phyloP scores from a whole-genome alignment of 768 basidiomycete species.

The Auriscalpium orientale region DNA sequence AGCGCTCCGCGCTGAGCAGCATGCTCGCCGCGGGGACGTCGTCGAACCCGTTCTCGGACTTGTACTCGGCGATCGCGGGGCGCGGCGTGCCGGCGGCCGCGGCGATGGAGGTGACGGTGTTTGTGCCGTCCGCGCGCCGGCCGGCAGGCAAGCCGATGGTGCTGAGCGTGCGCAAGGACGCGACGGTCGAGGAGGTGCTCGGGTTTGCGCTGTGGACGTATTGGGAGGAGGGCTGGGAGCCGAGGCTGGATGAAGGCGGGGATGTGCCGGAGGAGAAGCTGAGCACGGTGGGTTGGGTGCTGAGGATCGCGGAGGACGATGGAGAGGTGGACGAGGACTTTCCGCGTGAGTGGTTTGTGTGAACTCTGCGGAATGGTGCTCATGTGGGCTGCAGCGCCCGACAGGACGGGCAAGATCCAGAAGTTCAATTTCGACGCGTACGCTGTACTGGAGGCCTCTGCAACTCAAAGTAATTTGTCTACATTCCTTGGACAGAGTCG shows the following conservation, averaged over 20 bases:
- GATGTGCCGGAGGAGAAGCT: slow-evolving; percentile 54
- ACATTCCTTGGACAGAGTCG: not conserved
- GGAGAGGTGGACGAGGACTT: slow-evolving; percentile 99
- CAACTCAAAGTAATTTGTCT: slow-evolving; percentile 50
- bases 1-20: slow-evolving; percentile 60
- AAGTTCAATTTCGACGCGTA: slow-evolving; percentile 91
- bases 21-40: slow-evolving; percentile 60
- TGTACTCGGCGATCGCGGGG: slow-evolving; percentile 81
- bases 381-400: slow-evolving; percentile 62
- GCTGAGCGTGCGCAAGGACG: slow-evolving; percentile 76
- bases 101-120: slow-evolving; percentile 62
- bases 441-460: slow-evolving; percentile 73
- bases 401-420: slow-evolving; percentile 73
- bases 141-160: slow-evolving; percentile 58
- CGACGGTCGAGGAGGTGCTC: slow-evolving; percentile 91
- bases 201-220: slow-evolving; percentile 90
- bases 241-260: slow-evolving; percentile 63
- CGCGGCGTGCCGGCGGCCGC: slow-evolving; percentile 53
- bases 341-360: slow-evolving; percentile 57
- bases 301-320: slow-evolving; percentile 92
- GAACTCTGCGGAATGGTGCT: not conserved
- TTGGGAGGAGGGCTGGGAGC: slow-evolving; percentile 82
- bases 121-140: slow-evolving; percentile 72
- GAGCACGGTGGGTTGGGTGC: slow-evolving; percentile 82
- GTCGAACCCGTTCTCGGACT: slow-evolving; percentile 81